phyloP scores from a whole-genome alignment of 2,329 filamentous ascomycete species.

The Sclerotinia spermophila region DNA sequence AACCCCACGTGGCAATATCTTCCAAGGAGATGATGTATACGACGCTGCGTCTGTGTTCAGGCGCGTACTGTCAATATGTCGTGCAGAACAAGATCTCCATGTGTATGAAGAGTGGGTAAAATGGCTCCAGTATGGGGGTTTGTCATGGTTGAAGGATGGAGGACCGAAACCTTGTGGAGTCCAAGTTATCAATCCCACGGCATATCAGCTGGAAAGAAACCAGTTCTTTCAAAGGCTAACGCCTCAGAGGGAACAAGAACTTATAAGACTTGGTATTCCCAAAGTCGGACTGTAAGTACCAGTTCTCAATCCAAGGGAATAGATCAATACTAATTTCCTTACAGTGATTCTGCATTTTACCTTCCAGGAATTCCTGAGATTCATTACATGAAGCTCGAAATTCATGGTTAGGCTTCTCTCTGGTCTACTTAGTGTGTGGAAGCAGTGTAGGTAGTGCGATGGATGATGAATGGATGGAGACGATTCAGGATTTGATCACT shows the following conservation, averaged over 20 bases:
- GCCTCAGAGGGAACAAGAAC: background rate
- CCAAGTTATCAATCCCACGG: no score
- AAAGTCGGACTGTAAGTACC: background rate
- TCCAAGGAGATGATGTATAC: no score
- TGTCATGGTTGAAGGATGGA: background rate
- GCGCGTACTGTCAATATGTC: no score
- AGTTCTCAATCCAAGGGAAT: background rate
- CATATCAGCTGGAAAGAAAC: background rate
- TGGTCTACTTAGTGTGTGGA: background rate
- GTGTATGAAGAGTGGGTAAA: background rate
- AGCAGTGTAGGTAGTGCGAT: background rate
- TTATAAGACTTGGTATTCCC: background rate
- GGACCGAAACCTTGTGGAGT: background rate
- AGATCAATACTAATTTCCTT: background rate
- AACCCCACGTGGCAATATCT: no score
- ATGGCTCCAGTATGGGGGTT: background rate
- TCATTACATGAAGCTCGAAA: background rate
- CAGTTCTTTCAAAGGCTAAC: fast-evolving
- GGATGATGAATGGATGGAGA: no score
- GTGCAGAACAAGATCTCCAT: background rate
- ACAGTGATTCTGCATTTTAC: background rate
- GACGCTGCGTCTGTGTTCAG: no score
- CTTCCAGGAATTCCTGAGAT: background rate
- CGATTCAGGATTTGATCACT: background rate
- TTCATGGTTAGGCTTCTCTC: background rate